A percentile compares a stretch with the other conserved stretches of the same genome.
Conservation (phyloP, 306 rosid genomes). For the Acacia acuminata region DNA sequence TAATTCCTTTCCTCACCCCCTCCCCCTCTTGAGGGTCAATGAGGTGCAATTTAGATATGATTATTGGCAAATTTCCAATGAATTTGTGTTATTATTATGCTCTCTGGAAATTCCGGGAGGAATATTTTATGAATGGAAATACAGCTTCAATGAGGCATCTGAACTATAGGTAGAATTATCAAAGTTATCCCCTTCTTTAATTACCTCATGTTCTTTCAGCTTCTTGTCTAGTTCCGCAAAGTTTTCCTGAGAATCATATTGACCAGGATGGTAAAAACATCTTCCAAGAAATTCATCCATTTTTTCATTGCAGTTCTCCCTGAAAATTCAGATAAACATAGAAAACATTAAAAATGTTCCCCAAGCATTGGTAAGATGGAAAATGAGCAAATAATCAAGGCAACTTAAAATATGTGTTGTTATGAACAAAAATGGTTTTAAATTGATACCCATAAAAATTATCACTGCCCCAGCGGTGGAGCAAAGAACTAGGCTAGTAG, state of each 20-base stretch:
- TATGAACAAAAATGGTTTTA: conserved; percentile 3
- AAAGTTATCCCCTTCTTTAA: conserved; percentile 13
- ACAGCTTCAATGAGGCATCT: conserved; percentile 1
- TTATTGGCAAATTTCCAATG: neutral
- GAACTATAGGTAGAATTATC: conserved; percentile 7
- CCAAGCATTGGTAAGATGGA: neutral
- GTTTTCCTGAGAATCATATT: conserved; percentile 80
- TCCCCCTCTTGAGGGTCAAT: neutral
- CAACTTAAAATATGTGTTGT: conserved; percentile 7
- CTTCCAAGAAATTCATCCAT: conserved; percentile 83
- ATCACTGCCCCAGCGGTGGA: neutral
- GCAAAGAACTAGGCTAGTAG: neutral
- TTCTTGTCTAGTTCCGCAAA: conserved; percentile 77
- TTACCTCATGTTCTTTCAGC: conserved; percentile 87
- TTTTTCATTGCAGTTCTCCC: conserved; percentile 82
- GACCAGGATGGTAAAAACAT: conserved; percentile 94
- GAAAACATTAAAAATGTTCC: conserved; percentile 25
- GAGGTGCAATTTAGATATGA: conserved; percentile 1
- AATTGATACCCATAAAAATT: neutral
- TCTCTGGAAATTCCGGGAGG: neutral
- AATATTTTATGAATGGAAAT: conserved; percentile 8
- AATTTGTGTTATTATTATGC: neutral
- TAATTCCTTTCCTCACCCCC: neutral
- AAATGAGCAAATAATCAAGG: neutral
- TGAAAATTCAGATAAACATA: conserved; percentile 43